Conservation (phyloP, 108 stramenopile genomes). For the Cyclostephanos tholiformis region DNA sequence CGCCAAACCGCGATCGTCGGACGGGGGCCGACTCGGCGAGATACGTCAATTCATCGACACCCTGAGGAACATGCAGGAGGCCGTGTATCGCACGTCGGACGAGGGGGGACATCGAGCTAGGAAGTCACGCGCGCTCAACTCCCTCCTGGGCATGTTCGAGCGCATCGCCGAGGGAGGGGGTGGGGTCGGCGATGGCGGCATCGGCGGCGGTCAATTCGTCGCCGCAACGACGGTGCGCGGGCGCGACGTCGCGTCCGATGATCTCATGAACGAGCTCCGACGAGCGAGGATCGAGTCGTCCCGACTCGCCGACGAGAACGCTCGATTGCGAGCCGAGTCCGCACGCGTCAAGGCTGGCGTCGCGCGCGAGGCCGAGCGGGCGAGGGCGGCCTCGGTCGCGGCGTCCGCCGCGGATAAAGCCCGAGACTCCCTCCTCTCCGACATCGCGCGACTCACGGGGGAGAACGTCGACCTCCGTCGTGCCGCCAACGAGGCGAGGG, state of each 20-base stretch:
- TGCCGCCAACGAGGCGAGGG: slow-evolving; percentile 12
- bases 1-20: background rate
- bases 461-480: slow-evolving; percentile 42
- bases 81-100: slow-evolving; percentile 31
- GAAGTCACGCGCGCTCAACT: slow-evolving; percentile 48
- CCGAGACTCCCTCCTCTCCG: slow-evolving; percentile 33
- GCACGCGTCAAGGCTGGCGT: slow-evolving; percentile 13
- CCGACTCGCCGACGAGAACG: slow-evolving; percentile 17
- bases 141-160: slow-evolving; percentile 46
- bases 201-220: background rate
- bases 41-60: slow-evolving; percentile 43
- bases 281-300: slow-evolving; percentile 8
- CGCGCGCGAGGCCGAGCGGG: slow-evolving; percentile 23
- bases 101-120: slow-evolving; percentile 39
- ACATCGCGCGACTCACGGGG: slow-evolving; percentile 32
- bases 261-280: slow-evolving; percentile 12
- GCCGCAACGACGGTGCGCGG: slow-evolving; percentile 7
- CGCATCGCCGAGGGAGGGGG: slow-evolving; percentile 29
- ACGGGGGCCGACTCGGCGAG: slow-evolving; percentile 6
- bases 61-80: slow-evolving; percentile 41
- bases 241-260: too few species aligned
- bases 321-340: slow-evolving; percentile 19
- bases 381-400: slow-evolving; percentile 26
- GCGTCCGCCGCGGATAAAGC: slow-evolving; percentile 31
- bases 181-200: background rate